Evolutionary conservation across 805 yeast species (phyloP).

Genomic region (Naumovozyma dairenensis): DNA sequence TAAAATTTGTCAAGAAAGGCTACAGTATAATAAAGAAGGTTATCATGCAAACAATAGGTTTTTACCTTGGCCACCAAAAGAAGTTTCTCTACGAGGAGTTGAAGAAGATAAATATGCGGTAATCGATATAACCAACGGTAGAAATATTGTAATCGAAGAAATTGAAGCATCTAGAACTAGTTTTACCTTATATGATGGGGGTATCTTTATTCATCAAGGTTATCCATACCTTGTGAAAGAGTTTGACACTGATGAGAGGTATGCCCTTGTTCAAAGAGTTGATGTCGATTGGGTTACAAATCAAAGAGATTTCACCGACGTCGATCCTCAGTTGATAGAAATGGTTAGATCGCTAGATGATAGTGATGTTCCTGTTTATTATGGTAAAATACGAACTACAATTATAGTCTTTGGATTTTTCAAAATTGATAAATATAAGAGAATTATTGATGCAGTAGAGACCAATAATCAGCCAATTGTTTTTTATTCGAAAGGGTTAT

Average conservation of each 20-base stretch:
- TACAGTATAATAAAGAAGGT: conserved; percentile 35
- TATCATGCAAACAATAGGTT: conserved; percentile 49
- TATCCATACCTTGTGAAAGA: conserved; percentile 78
- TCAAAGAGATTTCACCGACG: conserved; percentile 88
- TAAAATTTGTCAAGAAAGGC: conserved; percentile 32
- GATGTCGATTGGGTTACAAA: conserved; percentile 90
- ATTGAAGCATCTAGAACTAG: conserved; percentile 82
- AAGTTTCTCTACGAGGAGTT: conserved; percentile 71
- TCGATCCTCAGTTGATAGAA: conserved; percentile 75
- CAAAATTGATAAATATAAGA: conserved; percentile 65
- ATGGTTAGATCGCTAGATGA: conserved; percentile 43
- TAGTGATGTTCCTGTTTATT: conserved; percentile 54
- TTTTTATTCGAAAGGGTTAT: conserved; percentile 66
- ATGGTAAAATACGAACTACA: conserved; percentile 65
- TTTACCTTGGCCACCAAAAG: conserved; percentile 72
- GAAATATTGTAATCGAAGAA: conserved; percentile 75
- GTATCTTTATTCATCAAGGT: conserved; percentile 90
- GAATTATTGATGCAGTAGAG: conserved; percentile 88
- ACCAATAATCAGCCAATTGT: conserved; percentile 79
- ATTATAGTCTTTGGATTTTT: conserved; percentile 86
- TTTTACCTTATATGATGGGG: conserved; percentile 87
- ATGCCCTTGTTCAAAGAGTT: conserved; percentile 78
- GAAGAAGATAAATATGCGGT: conserved; percentile 81
- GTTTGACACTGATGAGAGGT: conserved; percentile 66
- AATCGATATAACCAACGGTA: conserved; percentile 72